Evolutionary conservation across 2,329 filamentous ascomycete genomes (phyloP).

Genomic region (Fusarium sp.): DNA sequence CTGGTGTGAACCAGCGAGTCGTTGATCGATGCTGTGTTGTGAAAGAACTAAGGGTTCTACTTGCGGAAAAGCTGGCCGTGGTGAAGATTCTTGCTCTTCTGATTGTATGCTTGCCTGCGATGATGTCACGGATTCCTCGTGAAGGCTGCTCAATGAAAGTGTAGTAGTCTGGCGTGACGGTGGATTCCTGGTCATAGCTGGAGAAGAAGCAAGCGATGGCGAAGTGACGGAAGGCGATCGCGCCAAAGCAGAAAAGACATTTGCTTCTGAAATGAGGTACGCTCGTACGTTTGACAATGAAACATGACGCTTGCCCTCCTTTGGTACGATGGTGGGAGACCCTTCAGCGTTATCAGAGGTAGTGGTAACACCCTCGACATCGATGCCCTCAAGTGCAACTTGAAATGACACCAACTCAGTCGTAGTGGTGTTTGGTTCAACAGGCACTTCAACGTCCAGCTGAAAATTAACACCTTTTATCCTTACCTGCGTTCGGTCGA

Average conservation of each 20-base stretch:
- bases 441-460: slow-evolving; percentile 68
- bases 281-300: slow-evolving; percentile 71
- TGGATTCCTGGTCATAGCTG: slow-evolving; percentile 54
- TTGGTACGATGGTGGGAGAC: slow-evolving; percentile 55
- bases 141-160: slow-evolving; percentile 43
- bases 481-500: slow-evolving; percentile 74
- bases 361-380: slow-evolving; percentile 73
- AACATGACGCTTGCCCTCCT: slow-evolving; percentile 73
- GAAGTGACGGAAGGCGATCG: slow-evolving; percentile 63
- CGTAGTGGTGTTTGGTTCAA: slow-evolving; percentile 56
- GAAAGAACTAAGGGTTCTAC: slow-evolving; percentile 2
- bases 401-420: slow-evolving; percentile 70
- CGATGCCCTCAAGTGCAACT: slow-evolving; percentile 70
- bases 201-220: slow-evolving; percentile 60
- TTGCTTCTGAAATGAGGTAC: slow-evolving; percentile 73
- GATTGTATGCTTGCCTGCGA: slow-evolving; percentile 42
- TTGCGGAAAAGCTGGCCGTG: slow-evolving; percentile 36
- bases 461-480: slow-evolving; percentile 74
- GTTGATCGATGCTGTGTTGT: slow-evolving; percentile 14
- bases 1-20: slow-evolving; percentile 35
- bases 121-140: slow-evolving; percentile 38
- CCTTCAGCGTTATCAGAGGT: slow-evolving; percentile 44
- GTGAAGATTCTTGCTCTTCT: slow-evolving; percentile 27
- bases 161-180: slow-evolving; percentile 47
- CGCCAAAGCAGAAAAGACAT: slow-evolving; percentile 69